Base-by-base conservation (phyloP, 2,329 filamentous ascomycete genomes). In the Amauroascus verrucosus region DNA sequence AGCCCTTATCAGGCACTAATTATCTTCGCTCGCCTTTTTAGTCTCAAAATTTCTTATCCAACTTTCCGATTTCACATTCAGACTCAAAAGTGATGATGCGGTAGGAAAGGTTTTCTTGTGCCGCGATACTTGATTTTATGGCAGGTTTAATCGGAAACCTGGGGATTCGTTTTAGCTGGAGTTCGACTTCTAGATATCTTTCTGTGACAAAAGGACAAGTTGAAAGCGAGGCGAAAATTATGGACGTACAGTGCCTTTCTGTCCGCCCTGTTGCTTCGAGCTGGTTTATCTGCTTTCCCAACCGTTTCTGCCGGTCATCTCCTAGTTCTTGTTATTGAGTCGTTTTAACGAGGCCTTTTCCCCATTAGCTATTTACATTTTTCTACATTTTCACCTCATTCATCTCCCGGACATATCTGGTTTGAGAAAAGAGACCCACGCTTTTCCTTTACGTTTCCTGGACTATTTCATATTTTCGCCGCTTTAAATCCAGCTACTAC, bases 71-170 rank as follows among this genome's bases (percentile, higher is more conserved):
- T 16, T 38, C 9, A 38, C 32, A 47, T 46, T 38, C 47, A 53
- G 41, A 53, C 18, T 40, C 30, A 45, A 46, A 43, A 18, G 8
- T 32, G 48, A 37, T 16, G 28, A 51, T 18, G 6, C 38, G 48
- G 16, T 20, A 38, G 48, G 28, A 43, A 33, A 11, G 37, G 8
- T 35, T 44, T 77, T 50, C 58, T 71, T 7, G 73, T 70, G 0
- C 56, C 77, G 32, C 72, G 77, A 32, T 77, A 62, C 37, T 48
- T 78, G 56, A 70, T 26, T 49, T 43, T 35, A 44, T 51, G 18
- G n/a, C 48, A 44, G 16, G 20, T 30, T 46, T 38, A 6, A 28
- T 52, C 18, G 38, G 30, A 38, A 18, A 41, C 41, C 20, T 28
- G 35, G 40, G 32, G 22, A 46, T 51, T 13, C 18, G 9, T 46